Conservation (phyloP, 345 rosid genomes). For the Arabis alpina region DNA sequence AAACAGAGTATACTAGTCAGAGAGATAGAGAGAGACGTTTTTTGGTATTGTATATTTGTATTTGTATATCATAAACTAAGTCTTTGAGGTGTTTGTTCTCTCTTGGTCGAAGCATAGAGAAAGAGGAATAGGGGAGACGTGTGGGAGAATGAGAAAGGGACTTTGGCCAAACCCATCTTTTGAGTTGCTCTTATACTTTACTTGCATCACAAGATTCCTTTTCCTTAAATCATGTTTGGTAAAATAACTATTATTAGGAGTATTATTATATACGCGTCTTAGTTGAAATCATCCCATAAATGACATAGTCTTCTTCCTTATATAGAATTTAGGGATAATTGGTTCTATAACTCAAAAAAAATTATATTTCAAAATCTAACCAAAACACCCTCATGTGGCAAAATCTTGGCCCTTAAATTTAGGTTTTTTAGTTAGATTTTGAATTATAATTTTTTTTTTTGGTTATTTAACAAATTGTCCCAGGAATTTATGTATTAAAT, state of each 20-base stretch:
- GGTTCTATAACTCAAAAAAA: no score
- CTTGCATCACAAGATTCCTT: slow-evolving; percentile 41
- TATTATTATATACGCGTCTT: not conserved
- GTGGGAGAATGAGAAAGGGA: slow-evolving; percentile 46
- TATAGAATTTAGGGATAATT: slow-evolving; percentile 25
- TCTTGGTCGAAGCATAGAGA: not conserved
- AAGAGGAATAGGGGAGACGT: slow-evolving; percentile 32
- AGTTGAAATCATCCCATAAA: slow-evolving; percentile 27
- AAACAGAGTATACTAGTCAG: slow-evolving; percentile 21
- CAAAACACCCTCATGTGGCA: no score
- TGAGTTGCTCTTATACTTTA: slow-evolving; percentile 4
- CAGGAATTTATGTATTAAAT: no score
- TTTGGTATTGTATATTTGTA: no score
- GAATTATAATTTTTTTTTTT: no score
- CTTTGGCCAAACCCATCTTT: slow-evolving; percentile 40
- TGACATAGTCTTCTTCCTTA: slow-evolving; percentile 16
- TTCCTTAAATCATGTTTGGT: slow-evolving; percentile 25
- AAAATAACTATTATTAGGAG: not conserved
- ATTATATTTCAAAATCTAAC: no score
- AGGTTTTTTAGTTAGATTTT: no score
- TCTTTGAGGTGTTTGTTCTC: slow-evolving; percentile 22
- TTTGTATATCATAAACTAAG: not conserved
- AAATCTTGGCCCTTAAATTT: no score
- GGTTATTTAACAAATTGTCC: no score
- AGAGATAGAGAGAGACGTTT: not conserved